Percentiles rank a stretch among this genome's conserved stretches.
Evolutionary conservation across 1,284 basidiomycete genomes (phyloP).

Genomic region (Xerocomus alliaceus): DNA sequence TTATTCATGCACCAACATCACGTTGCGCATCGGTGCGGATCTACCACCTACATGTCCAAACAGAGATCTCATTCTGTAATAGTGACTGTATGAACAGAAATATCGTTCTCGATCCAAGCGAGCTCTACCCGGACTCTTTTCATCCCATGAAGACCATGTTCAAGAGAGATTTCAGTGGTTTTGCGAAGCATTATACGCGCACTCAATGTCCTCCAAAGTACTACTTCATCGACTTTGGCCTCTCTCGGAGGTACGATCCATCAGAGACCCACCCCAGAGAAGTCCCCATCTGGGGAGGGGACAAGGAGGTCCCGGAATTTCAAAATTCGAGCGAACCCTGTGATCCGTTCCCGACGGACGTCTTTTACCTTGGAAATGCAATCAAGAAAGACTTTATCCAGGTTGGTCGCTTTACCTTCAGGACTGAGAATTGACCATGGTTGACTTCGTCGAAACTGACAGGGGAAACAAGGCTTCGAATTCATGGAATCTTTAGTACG

Average conservation of each 20-base stretch:
- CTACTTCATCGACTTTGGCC: background rate
- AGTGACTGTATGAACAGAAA: constrained; percentile 26
- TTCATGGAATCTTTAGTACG: background rate
- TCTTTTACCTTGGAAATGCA: background rate
- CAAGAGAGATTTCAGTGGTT: background rate
- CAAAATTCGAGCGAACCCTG: background rate
- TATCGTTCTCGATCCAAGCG: constrained; percentile 15
- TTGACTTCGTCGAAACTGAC: background rate
- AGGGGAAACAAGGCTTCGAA: background rate
- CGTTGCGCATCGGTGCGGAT: background rate
- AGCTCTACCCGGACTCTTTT: constrained; percentile 7
- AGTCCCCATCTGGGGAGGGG: background rate
- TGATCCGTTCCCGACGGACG: background rate
- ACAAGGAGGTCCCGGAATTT: constrained; percentile 1
- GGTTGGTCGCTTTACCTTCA: background rate
- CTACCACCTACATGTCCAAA: background rate
- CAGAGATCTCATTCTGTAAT: background rate
- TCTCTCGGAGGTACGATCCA: background rate
- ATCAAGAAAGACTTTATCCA: background rate
- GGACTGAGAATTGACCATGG: background rate
- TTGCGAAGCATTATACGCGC: too few relatives aligned
- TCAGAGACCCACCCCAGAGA: background rate
- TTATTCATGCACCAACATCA: constrained; percentile 1
- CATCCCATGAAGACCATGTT: background rate
- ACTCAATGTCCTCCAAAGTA: too few relatives aligned